These are phyloP conservation scores for Galeopsis tetrahit DNA, from an alignment of 257 asterid genomes.

Conservation along the genomic window DNA sequence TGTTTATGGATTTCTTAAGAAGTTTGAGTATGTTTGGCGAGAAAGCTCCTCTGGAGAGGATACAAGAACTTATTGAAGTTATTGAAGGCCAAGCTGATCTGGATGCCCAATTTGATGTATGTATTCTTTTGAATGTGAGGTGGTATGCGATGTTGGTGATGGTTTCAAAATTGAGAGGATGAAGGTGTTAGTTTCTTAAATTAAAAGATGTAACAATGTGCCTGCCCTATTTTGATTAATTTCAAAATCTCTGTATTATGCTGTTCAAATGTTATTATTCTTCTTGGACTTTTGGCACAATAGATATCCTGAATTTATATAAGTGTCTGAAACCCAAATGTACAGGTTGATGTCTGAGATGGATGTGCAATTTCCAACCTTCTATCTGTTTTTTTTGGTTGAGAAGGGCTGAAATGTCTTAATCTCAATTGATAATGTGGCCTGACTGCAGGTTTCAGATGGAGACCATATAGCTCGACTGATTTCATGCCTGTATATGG, in stretches of 20 bases:
- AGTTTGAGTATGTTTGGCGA: slow-evolving; percentile 79
- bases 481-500: slow-evolving; percentile 82
- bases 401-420: not conserved
- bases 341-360: slow-evolving; percentile 16
- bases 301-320: not conserved
- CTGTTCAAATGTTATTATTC: slow-evolving; percentile 8
- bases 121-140: slow-evolving; percentile 33
- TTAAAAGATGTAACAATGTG: slow-evolving; percentile 14
- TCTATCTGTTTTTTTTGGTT: slow-evolving; percentile 26
- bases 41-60: slow-evolving; percentile 75
- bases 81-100: slow-evolving; percentile 96
- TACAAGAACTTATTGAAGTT: slow-evolving; percentile 85
- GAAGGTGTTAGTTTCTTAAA: slow-evolving; percentile 14
- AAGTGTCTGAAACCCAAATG: slow-evolving; percentile 12
- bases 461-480: slow-evolving; percentile 89
- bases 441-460: slow-evolving; percentile 69
- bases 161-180: slow-evolving; percentile 17
- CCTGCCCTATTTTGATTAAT: slow-evolving; percentile 14
- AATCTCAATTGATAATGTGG: slow-evolving; percentile 30
- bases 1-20: slow-evolving; percentile 87
- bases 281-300: slow-evolving; percentile 17
- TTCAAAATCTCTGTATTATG: slow-evolving; percentile 3
- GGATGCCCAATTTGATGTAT: slow-evolving; percentile 82
- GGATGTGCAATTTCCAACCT: slow-evolving; percentile 17
- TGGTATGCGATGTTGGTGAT: slow-evolving; percentile 6